phyloP scores from a whole-genome alignment of 768 basidiomycete genomes.

The Termitomyces sp. region DNA sequence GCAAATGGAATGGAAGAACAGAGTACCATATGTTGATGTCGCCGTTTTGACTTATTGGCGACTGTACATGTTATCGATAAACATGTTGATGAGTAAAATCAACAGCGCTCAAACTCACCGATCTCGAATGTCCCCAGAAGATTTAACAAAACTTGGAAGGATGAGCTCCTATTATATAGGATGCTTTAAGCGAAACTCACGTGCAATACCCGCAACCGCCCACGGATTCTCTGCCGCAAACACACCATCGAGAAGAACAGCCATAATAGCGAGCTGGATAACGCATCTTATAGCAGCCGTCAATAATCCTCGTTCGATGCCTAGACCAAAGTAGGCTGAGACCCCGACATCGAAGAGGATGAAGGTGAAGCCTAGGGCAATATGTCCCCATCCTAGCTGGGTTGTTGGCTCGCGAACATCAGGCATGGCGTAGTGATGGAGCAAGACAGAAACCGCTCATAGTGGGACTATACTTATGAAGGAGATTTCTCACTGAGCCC shows the following conservation, averaged over 20 bases:
- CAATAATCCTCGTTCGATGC: conserved; percentile 60
- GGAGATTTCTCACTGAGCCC: not conserved
- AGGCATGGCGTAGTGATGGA: not conserved
- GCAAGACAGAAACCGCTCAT: not conserved
- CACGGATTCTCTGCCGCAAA: conserved; percentile 73
- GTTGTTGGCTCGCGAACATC: conserved; percentile 11
- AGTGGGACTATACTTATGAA: not conserved
- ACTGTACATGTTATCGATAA: conserved; percentile 33
- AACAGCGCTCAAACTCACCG: conserved; percentile 37
- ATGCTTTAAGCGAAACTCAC: conserved; percentile 36
- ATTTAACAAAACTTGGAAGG: conserved; percentile 55
- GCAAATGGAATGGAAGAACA: not conserved
- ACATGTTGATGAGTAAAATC: not conserved
- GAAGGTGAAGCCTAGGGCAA: conserved; percentile 69
- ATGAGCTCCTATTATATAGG: not conserved
- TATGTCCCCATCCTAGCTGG: conserved; percentile 62
- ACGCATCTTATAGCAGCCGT: conserved; percentile 71
- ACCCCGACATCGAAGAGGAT: conserved; percentile 66
- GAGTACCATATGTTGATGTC: conserved; percentile 71
- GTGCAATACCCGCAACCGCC: conserved; percentile 67
- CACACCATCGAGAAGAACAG: conserved; percentile 60
- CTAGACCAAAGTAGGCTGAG: conserved; percentile 60
- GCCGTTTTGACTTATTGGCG: conserved; percentile 69
- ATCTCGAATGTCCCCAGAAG: conserved; percentile 73
- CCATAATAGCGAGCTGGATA: conserved; percentile 72